These are phyloP conservation scores for Chrysanthemum makinoi DNA, from an alignment of 129 eudicot species.

Conservation along the genomic window DNA sequence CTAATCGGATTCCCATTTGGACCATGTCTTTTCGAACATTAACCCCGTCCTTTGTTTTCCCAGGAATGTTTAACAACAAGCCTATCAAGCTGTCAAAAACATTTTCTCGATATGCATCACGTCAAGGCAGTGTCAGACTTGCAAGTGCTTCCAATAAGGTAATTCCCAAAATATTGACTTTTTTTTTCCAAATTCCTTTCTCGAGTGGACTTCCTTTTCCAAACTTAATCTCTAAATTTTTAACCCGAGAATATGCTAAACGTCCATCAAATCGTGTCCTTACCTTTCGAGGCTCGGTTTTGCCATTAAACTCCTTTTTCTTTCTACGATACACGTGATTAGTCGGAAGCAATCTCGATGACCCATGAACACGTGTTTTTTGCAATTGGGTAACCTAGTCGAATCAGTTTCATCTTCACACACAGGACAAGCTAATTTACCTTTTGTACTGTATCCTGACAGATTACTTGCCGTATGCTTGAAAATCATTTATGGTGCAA, in stretches of 20 bases:
- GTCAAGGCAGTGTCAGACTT: background rate
- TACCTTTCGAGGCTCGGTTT: no score
- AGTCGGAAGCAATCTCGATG: background rate
- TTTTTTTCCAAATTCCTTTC: background rate
- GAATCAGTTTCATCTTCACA: no score
- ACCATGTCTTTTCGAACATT: background rate
- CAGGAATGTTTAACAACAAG: background rate
- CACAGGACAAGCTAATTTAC: no score
- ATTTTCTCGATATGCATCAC: background rate
- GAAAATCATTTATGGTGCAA: constrained; percentile 4
- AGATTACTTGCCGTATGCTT: background rate
- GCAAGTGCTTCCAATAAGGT: background rate
- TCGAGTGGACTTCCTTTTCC: background rate
- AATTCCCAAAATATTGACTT: background rate
- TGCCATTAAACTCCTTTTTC: no score
- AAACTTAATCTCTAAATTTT: no score
- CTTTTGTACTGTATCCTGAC: background rate
- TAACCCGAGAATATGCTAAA: no score
- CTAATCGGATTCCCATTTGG: no score
- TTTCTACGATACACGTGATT: background rate
- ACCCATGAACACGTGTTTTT: no score
- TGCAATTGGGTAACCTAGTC: no score
- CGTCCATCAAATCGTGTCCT: no score
- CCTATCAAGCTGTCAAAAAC: background rate
- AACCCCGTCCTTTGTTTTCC: background rate